phyloP scores from a whole-genome alignment of 768 basidiomycete genomes.

The Megacollybia marginata region DNA sequence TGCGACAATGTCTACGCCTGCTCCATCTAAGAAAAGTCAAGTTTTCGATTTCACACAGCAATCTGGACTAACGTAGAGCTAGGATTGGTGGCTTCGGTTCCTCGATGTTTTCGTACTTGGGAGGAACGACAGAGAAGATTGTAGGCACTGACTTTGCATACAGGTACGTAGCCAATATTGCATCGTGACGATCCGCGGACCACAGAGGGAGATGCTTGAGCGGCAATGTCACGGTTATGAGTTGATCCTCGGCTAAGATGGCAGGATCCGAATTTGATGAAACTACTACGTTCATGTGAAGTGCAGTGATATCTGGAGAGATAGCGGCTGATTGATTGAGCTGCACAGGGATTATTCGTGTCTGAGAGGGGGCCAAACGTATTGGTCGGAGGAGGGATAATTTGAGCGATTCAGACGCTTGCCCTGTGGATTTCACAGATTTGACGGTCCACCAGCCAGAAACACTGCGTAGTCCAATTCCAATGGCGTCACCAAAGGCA shows the following conservation, averaged over 20 bases:
- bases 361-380: conserved; percentile 55
- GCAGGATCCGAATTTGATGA: conserved; percentile 15
- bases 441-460: conserved; percentile 51
- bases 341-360: conserved; percentile 47
- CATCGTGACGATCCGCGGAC: conserved; percentile 23
- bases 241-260: neutral
- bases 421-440: conserved; percentile 9
- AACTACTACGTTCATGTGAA: conserved; percentile 34
- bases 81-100: conserved; percentile 43
- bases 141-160: conserved; percentile 48
- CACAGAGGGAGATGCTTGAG: conserved; percentile 38
- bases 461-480: conserved; percentile 51
- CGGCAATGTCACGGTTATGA: conserved; percentile 31
- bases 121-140: conserved; percentile 52
- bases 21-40: conserved; percentile 53
- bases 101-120: conserved; percentile 25
- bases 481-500: conserved; percentile 65
- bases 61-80: conserved; percentile 48
- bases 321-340: conserved; percentile 38
- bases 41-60: neutral
- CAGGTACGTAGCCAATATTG: conserved; percentile 54
- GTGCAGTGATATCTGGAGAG: conserved; percentile 22
- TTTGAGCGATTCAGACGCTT: conserved; percentile 3
- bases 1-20: conserved; percentile 66
- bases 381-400: conserved; percentile 15